Percentiles rank a stretch among this genome's conserved stretches.
Evolutionary conservation across 441 rosid genomes (phyloP).

Genomic region (Pelargonium myrrhifolium): DNA sequence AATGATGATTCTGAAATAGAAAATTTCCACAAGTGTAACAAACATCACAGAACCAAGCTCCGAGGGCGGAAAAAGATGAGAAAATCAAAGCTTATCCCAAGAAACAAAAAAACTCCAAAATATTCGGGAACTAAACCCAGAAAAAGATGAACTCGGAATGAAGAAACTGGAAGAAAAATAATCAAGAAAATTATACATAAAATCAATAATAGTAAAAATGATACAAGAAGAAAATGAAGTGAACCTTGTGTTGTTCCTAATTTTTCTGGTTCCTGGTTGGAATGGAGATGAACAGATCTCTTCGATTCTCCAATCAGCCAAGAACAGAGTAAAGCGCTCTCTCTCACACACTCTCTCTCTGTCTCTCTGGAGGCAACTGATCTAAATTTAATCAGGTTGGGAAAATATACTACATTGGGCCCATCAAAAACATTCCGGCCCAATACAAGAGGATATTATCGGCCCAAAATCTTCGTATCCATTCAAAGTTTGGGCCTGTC

Average conservation of each 20-base stretch:
- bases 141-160: background rate
- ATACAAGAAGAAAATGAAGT: background rate
- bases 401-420: too few relatives aligned
- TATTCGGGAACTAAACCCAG: background rate
- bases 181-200: background rate
- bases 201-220: background rate
- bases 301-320: background rate
- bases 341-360: background rate
- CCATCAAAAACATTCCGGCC: too few relatives aligned
- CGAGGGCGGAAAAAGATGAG: background rate
- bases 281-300: slow-evolving; percentile 2
- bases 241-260: background rate
- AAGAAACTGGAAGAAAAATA: background rate
- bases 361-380: too few relatives aligned
- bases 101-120: background rate
- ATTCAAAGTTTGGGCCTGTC: too few relatives aligned
- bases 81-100: background rate
- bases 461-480: too few relatives aligned
- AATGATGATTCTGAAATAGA: background rate
- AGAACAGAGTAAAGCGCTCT: slow-evolving; percentile 4
- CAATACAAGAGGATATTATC: too few relatives aligned
- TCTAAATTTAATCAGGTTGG: too few relatives aligned
- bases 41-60: background rate
- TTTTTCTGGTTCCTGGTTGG: background rate
- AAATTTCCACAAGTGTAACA: too few relatives aligned